Conservation (phyloP, 73 alveolate species). For the Paramecium tetraurelia region DNA sequence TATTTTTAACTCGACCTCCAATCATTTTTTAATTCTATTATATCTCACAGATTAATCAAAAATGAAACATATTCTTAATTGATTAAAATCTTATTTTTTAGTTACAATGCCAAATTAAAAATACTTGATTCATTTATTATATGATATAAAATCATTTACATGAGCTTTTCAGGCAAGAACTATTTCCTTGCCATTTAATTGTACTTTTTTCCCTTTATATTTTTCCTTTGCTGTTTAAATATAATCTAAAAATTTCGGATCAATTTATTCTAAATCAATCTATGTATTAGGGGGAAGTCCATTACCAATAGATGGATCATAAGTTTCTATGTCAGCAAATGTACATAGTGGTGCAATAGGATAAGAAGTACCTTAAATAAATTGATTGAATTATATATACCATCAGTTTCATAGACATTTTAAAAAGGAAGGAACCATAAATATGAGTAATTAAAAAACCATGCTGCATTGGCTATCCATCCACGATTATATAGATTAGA, state of each 20-base stretch:
- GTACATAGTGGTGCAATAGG: slow-evolving; percentile 60
- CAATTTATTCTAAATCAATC: not conserved
- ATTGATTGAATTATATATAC: not conserved
- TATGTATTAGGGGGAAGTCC: not conserved
- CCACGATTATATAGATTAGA: slow-evolving; percentile 55
- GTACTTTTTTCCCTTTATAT: slow-evolving; percentile 29
- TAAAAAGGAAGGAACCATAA: slow-evolving; percentile 52
- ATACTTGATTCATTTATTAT: not conserved
- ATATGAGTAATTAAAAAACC: slow-evolving; percentile 48
- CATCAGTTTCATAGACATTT: slow-evolving; percentile 45
- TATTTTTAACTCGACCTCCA: too few relatives aligned
- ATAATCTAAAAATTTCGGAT: not conserved
- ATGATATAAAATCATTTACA: not conserved
- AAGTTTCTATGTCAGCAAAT: slow-evolving; percentile 17
- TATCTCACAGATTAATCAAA: too few relatives aligned
- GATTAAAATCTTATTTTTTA: too few relatives aligned
- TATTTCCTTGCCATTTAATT: not conserved
- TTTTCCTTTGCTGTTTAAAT: not conserved
- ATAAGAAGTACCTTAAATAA: slow-evolving; percentile 3
- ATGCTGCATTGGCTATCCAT: slow-evolving; percentile 53
- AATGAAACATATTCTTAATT: not conserved
- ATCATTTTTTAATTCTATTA: too few relatives aligned
- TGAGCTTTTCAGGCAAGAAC: not conserved
- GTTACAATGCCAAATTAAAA: too few relatives aligned
- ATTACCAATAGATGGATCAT: not conserved